Evolutionary conservation across 1,284 basidiomycete genomes (phyloP).

Genomic region (Ustilago lituana): DNA sequence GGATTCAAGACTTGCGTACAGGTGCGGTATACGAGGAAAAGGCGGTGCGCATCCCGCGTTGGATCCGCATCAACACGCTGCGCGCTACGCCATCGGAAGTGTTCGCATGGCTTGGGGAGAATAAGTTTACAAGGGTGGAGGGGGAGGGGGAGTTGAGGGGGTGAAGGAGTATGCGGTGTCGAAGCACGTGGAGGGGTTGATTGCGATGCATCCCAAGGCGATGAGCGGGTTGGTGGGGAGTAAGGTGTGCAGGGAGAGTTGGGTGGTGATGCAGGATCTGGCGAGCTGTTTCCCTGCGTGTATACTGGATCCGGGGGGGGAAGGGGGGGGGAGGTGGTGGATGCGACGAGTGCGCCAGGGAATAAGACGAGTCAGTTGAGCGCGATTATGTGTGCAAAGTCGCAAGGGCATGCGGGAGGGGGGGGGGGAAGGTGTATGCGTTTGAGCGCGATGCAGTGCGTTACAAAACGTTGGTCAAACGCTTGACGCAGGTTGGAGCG

Average conservation of each 20-base stretch:
- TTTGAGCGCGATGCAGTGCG: constrained; percentile 53
- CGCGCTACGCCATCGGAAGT: constrained; percentile 68
- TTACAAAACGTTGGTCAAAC: constrained; percentile 28
- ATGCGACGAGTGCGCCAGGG: constrained; percentile 95
- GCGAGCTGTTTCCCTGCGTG: constrained; percentile 95
- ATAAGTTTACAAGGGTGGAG: constrained; percentile 45
- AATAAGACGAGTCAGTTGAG: constrained; percentile 97
- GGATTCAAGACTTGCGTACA: constrained; percentile 52
- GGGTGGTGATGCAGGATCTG: constrained; percentile 93
- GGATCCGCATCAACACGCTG: constrained; percentile 60
- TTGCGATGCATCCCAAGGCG: constrained; percentile 76
- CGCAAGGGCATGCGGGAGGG: background rate
- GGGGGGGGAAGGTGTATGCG: constrained; percentile 34
- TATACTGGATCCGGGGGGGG: constrained; percentile 69
- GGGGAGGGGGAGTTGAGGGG: constrained; percentile 43
- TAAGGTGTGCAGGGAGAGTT: constrained; percentile 75
- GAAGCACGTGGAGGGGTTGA: constrained; percentile 79
- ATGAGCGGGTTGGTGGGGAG: constrained; percentile 52
- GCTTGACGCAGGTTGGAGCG: constrained; percentile 27
- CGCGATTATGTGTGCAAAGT: constrained; percentile 71
- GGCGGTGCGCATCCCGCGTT: constrained; percentile 56
- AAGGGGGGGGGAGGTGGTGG: constrained; percentile 73
- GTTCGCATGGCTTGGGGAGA: constrained; percentile 72
- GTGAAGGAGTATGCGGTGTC: constrained; percentile 63
- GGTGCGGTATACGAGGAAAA: constrained; percentile 50